phyloP scores from a whole-genome alignment of 305 asterid species.

The Rubia occidens region DNA sequence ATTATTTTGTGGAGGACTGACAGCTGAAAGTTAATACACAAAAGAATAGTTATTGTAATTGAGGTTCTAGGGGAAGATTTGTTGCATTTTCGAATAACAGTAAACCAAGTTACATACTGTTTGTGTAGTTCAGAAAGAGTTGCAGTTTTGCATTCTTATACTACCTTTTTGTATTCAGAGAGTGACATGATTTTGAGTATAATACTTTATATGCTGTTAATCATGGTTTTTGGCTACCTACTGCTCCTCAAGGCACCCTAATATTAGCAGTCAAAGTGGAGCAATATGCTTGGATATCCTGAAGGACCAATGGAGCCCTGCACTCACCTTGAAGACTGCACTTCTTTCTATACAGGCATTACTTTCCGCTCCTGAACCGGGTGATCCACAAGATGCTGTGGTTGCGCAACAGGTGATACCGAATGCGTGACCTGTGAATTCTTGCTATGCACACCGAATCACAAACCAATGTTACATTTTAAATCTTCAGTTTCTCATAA shows the following conservation, averaged over 20 bases:
- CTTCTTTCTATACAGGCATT: slow-evolving; percentile 89
- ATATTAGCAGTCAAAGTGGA: slow-evolving; percentile 97
- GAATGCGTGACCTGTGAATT: neutral
- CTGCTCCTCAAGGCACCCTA: slow-evolving; percentile 72
- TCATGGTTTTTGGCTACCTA: slow-evolving; percentile 14
- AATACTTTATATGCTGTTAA: neutral
- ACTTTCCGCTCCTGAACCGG: slow-evolving; percentile 89
- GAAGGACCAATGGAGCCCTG: slow-evolving; percentile 98
- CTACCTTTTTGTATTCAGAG: neutral
- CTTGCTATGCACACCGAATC: neutral
- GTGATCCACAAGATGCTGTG: slow-evolving; percentile 95
- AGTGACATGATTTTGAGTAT: neutral
- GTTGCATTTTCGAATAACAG: neutral
- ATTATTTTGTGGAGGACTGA: neutral
- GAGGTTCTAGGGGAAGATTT: neutral
- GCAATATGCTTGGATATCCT: slow-evolving; percentile 95
- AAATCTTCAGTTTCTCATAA: neutral
- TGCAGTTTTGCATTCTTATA: neutral
- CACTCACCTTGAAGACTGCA: slow-evolving; percentile 79
- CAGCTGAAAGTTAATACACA: neutral
- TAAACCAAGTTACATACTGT: neutral
- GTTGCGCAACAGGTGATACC: slow-evolving; percentile 75
- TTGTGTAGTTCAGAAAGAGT: neutral
- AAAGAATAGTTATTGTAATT: neutral
- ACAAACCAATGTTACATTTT: neutral